Conservation (phyloP, 345 rosid species). For the Citrus sp. region DNA sequence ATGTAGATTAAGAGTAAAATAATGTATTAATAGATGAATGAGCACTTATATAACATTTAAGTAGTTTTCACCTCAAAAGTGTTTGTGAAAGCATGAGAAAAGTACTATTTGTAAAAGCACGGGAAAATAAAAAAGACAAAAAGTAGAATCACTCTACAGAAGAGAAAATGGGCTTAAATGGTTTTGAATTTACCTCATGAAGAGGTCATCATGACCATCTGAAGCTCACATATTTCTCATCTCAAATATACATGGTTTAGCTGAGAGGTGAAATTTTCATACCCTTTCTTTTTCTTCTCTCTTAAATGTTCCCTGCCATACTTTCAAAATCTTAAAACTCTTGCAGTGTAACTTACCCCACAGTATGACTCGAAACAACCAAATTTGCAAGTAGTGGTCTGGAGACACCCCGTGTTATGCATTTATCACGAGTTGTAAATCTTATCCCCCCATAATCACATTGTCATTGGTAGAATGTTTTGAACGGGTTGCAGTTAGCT, state of each 20-base stretch:
- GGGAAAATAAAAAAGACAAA: neutral
- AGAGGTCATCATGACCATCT: neutral
- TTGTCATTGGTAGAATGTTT: neutral
- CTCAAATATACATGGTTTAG: neutral
- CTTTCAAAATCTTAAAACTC: neutral
- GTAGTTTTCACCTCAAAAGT: no score
- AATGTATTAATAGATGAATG: no score
- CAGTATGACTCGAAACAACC: neutral
- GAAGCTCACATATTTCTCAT: neutral
- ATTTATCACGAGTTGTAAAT: neutral
- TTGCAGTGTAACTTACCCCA: neutral
- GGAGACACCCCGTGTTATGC: neutral
- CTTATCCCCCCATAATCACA: neutral
- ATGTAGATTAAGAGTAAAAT: no score
- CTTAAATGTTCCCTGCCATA: neutral
- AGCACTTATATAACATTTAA: no score
- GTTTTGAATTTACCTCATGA: neutral
- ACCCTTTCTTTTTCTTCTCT: neutral
- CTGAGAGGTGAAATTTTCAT: neutral
- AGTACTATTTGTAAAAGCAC: neutral
- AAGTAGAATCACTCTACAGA: neutral
- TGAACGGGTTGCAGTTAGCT: neutral
- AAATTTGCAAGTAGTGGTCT: neutral
- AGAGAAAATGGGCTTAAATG: neutral
- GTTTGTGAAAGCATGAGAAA: no score